Conservation (phyloP, 2,329 filamentous ascomycete species). For the Pseudogymnoascus sp. region DNA sequence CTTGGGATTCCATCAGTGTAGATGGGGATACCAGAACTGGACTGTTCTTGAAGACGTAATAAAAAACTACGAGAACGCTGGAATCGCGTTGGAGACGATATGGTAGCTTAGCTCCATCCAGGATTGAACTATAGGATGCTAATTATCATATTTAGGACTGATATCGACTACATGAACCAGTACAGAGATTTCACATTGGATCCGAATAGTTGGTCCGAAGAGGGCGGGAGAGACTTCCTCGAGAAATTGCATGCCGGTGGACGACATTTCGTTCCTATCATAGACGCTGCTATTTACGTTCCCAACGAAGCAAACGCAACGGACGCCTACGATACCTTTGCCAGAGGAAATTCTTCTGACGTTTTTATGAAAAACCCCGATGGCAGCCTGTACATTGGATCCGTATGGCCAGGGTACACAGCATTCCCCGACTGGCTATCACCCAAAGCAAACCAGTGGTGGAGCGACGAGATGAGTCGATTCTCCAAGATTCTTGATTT, state of each 20-base stretch:
- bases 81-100: slow-evolving; percentile 66
- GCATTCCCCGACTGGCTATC: slow-evolving; percentile 64
- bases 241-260: slow-evolving; percentile 53
- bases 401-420: slow-evolving; percentile 68
- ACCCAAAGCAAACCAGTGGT: slow-evolving; percentile 58
- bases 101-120: slow-evolving; percentile 55
- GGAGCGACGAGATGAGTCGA: slow-evolving; percentile 52
- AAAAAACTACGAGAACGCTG: slow-evolving; percentile 54
- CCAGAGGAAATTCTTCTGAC: slow-evolving; percentile 51
- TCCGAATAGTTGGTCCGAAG: slow-evolving; percentile 46
- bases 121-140: too few relatives aligned
- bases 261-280: slow-evolving; percentile 58
- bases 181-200: slow-evolving; percentile 57
- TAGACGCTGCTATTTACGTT: slow-evolving; percentile 63
- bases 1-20: slow-evolving; percentile 75
- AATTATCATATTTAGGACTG: slow-evolving; percentile 45
- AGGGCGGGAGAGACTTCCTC: slow-evolving; percentile 53
- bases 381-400: slow-evolving; percentile 48
- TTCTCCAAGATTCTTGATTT: slow-evolving; percentile 48
- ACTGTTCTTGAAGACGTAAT: slow-evolving; percentile 58
- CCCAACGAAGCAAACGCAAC: slow-evolving; percentile 62
- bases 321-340: slow-evolving; percentile 56
- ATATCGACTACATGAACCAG: slow-evolving; percentile 63
- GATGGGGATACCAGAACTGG: slow-evolving; percentile 76
- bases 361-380: slow-evolving; percentile 50